Evolutionary conservation across 768 basidiomycete genomes (phyloP).

Genomic region (Tricholoma hemisulphureum): DNA sequence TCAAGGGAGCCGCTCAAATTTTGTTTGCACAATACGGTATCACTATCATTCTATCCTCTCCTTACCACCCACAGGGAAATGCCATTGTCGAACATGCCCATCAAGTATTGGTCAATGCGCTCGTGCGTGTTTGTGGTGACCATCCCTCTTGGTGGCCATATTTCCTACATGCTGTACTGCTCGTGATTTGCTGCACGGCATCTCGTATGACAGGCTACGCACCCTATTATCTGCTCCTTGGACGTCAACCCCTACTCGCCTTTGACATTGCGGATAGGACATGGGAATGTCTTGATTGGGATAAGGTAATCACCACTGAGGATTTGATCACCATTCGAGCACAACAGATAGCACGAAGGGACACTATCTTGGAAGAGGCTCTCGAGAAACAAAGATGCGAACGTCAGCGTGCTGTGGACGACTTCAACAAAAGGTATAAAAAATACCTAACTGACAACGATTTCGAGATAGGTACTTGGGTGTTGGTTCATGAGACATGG

Average conservation of each 20-base stretch:
- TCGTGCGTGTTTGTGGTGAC: background rate
- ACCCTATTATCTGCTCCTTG: background rate
- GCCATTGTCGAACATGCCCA: no score
- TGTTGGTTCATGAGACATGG: slow-evolving; percentile 30
- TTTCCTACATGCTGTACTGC: background rate
- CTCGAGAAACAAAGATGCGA: slow-evolving; percentile 8
- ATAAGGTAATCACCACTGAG: slow-evolving; percentile 16
- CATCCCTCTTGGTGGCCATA: background rate
- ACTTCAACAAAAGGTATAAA: slow-evolving; percentile 17
- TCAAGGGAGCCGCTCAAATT: no score
- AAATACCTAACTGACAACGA: no score
- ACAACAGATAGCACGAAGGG: slow-evolving; percentile 16
- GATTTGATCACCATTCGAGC: slow-evolving; percentile 23
- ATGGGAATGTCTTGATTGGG: no score
- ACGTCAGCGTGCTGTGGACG: slow-evolving; percentile 16
- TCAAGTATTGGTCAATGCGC: no score
- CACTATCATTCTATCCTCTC: slow-evolving; percentile 23
- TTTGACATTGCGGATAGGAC: no score
- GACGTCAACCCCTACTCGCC: no score
- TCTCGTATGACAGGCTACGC: background rate
- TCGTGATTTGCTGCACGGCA: background rate
- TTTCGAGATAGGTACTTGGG: slow-evolving; percentile 28
- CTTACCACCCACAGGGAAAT: slow-evolving; percentile 33
- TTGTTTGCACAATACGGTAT: slow-evolving; percentile 23
- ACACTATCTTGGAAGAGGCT: slow-evolving; percentile 16